These are phyloP conservation scores for Pseudogymnoascus sp. DNA, from an alignment of 2,329 filamentous ascomycete genomes.

Conservation along the genomic window DNA sequence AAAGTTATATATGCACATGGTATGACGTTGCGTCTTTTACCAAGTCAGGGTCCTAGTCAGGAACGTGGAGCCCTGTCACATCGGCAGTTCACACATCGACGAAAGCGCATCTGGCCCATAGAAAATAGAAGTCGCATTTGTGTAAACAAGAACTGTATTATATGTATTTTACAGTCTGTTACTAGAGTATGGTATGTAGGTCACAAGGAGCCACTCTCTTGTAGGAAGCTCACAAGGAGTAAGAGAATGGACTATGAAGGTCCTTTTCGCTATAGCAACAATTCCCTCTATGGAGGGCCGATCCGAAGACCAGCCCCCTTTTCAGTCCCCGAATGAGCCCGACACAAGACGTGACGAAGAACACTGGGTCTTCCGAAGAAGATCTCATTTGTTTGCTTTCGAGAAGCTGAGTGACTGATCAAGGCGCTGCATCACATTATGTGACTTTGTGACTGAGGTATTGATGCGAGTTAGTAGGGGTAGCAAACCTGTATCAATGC, in stretches of 20 bases:
- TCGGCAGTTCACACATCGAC: background rate
- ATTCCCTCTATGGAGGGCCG: slow-evolving; percentile 30
- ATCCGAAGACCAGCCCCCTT: slow-evolving; percentile 28
- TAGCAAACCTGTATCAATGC: background rate
- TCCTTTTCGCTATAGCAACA: slow-evolving; percentile 42
- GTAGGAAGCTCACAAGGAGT: slow-evolving; percentile 36
- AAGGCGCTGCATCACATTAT: slow-evolving; percentile 23
- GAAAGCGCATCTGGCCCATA: background rate
- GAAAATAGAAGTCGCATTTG: background rate
- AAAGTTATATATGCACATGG: background rate
- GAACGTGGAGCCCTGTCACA: background rate
- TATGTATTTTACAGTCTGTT: background rate
- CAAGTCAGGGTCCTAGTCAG: background rate
- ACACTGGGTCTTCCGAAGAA: slow-evolving; percentile 36
- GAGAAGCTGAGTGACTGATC: slow-evolving; percentile 40
- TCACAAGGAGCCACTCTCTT: slow-evolving; percentile 46
- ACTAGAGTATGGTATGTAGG: slow-evolving; percentile 33
- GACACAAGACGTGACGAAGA: slow-evolving; percentile 40
- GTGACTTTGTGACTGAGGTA: background rate
- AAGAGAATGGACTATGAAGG: slow-evolving; percentile 49
- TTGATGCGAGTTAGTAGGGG: background rate
- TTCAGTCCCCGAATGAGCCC: slow-evolving; percentile 34
- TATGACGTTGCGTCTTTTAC: background rate
- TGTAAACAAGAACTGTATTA: background rate
- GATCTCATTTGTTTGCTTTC: slow-evolving; percentile 35